These are phyloP conservation scores for Colletotrichum australisinense DNA, from an alignment of 2,329 filamentous ascomycete species.

Conservation along the genomic window DNA sequence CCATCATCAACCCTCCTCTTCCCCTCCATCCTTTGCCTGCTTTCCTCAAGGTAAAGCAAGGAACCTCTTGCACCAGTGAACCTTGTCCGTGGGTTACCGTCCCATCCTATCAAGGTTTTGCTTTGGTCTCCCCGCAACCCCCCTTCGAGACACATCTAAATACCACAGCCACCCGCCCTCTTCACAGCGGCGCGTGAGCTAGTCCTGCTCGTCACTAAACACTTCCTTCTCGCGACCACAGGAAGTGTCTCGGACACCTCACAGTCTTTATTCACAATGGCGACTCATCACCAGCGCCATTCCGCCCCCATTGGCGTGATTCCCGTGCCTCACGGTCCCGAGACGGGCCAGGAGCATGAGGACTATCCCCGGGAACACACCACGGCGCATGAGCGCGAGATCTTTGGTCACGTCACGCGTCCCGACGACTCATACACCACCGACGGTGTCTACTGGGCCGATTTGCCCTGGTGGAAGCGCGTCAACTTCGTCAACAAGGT, in stretches of 20 bases:
- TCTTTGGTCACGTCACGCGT: constrained; percentile 83
- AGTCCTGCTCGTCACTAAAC: constrained; percentile 1
- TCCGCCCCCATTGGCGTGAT: constrained; percentile 61
- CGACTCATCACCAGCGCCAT: constrained; percentile 50
- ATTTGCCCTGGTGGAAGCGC: constrained; percentile 78
- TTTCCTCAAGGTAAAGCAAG: constrained; percentile 22
- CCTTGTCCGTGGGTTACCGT: constrained; percentile 20
- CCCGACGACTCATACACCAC: constrained; percentile 89
- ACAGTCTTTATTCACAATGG: constrained; percentile 8
- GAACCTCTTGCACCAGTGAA: constrained; percentile 17
- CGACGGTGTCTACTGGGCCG: constrained; percentile 93
- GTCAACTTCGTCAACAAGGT: constrained; percentile 80
- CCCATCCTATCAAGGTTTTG: constrained; percentile 22
- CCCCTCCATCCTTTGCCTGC: constrained; percentile 7
- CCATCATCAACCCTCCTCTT: constrained; percentile 5
- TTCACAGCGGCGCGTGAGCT: background rate
- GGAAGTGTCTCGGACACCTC: constrained; percentile 1
- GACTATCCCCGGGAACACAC: constrained; percentile 57
- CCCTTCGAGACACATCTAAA: constrained; percentile 9
- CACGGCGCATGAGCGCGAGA: constrained; percentile 63
- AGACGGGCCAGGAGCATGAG: constrained; percentile 61
- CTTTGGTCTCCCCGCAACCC: constrained; percentile 21
- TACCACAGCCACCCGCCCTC: background rate
- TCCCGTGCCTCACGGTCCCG: constrained; percentile 65
- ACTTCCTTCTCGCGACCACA: background rate